Percentiles rank a stretch among this genome's conserved stretches.
Conservation (phyloP, 169 alveolate species). For the Sarcocystis neurona region DNA sequence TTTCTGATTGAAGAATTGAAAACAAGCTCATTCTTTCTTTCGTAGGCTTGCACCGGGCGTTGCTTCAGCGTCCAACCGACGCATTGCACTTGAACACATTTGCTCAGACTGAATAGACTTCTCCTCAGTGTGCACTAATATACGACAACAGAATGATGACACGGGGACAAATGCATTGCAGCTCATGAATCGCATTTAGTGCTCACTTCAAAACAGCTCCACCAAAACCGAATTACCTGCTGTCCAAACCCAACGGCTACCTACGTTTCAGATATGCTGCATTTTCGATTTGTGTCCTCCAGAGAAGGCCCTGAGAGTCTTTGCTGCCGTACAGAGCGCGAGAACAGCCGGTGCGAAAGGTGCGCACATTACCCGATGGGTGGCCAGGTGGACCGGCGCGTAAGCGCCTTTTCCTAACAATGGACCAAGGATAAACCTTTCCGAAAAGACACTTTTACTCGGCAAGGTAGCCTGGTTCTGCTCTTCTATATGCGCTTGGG, state of each 20-base stretch:
- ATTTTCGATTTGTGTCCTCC: background rate
- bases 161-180: background rate
- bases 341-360: background rate
- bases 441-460: slow-evolving; percentile 10
- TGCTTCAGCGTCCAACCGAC: too few species aligned
- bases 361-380: slow-evolving; percentile 65
- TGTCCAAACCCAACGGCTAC: too few species aligned
- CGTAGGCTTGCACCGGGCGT: too few species aligned
- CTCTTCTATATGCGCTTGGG: too few species aligned
- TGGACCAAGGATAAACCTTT: slow-evolving; percentile 22
- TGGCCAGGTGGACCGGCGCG: slow-evolving; percentile 84
- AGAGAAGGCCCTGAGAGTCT: background rate
- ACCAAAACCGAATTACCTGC: too few species aligned
- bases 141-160: background rate
- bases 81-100: background rate
- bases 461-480: too few species aligned
- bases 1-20: background rate
- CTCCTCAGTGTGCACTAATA: background rate
- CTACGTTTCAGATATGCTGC: background rate
- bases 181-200: background rate
- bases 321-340: background rate
- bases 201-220: too few species aligned
- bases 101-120: background rate
- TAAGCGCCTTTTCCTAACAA: slow-evolving; percentile 85
- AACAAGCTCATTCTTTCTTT: background rate